Evolutionary conservation across 2,329 filamentous ascomycete genomes (phyloP).

Genomic region (Colletotrichum sidae): DNA sequence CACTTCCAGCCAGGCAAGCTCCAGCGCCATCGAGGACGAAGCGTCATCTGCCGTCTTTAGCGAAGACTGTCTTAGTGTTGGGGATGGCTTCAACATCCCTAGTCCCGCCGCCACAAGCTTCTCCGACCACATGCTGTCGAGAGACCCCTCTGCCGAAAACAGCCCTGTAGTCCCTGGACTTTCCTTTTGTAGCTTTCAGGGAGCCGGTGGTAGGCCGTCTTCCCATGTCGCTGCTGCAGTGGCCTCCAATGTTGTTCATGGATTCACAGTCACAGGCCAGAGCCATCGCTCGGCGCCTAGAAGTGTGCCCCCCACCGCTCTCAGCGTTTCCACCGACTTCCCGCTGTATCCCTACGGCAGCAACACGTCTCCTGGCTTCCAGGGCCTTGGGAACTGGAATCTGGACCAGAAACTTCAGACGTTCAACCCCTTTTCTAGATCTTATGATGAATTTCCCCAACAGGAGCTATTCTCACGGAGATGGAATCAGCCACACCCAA

Average conservation of each 20-base stretch:
- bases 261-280: not conserved
- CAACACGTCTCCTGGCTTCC: no score
- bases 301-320: no score
- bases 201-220: not conserved
- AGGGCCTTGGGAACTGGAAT: no score
- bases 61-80: not conserved
- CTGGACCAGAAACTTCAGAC: no score
- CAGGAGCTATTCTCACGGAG: not conserved
- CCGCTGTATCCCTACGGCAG: not conserved
- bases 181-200: slow-evolving; percentile 10
- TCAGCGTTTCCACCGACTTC: not conserved
- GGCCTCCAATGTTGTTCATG: not conserved
- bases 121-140: slow-evolving; percentile 13
- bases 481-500: slow-evolving; percentile 2
- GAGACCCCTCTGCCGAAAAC: slow-evolving; percentile 11
- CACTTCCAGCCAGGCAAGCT: slow-evolving; percentile 27
- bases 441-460: not conserved
- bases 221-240: not conserved
- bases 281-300: no score
- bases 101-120: slow-evolving; percentile 24
- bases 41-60: slow-evolving; percentile 1
- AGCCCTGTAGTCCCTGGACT: slow-evolving; percentile 10
- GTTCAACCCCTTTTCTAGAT: no score
- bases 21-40: slow-evolving; percentile 11
- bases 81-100: not conserved